These are phyloP conservation scores for Talaromyces rugulosus DNA, from an alignment of 2,329 filamentous ascomycete genomes.

Conservation along the genomic window DNA sequence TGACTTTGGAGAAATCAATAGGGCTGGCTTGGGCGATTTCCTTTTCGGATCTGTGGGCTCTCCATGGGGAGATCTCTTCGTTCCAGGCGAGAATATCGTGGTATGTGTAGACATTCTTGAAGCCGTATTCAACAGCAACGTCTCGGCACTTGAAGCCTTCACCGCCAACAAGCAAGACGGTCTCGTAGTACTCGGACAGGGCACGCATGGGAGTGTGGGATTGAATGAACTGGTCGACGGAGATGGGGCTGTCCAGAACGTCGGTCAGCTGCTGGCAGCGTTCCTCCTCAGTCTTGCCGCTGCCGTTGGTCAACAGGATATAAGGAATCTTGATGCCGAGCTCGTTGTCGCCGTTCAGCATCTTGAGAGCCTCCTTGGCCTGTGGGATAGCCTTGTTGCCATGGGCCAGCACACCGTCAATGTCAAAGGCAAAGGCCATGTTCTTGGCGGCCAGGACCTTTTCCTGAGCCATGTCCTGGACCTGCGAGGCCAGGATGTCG, in stretches of 20 bases:
- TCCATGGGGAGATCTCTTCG: slow-evolving; percentile 64
- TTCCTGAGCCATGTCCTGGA: slow-evolving; percentile 62
- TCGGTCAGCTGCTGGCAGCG: slow-evolving; percentile 64
- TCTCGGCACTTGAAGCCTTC: slow-evolving; percentile 71
- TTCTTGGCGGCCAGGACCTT: slow-evolving; percentile 69
- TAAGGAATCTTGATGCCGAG: slow-evolving; percentile 73
- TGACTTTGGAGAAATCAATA: slow-evolving; percentile 66
- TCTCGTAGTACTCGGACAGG: slow-evolving; percentile 70
- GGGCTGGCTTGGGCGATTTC: slow-evolving; percentile 65
- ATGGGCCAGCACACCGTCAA: slow-evolving; percentile 69
- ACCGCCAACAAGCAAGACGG: slow-evolving; percentile 70
- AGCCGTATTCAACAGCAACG: slow-evolving; percentile 68
- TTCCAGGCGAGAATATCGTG: slow-evolving; percentile 71
- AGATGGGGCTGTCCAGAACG: slow-evolving; percentile 62
- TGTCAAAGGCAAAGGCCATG: slow-evolving; percentile 72
- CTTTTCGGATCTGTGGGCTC: slow-evolving; percentile 58
- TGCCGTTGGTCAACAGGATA: slow-evolving; percentile 72
- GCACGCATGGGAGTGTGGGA: slow-evolving; percentile 75
- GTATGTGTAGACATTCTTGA: slow-evolving; percentile 68
- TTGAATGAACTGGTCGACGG: slow-evolving; percentile 71
- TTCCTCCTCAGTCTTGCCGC: slow-evolving; percentile 64
- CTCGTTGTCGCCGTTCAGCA: slow-evolving; percentile 71
- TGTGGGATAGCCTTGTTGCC: slow-evolving; percentile 67
- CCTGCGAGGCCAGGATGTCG: slow-evolving; percentile 65
- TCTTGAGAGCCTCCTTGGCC: slow-evolving; percentile 62